Evolutionary conservation across 2,329 filamentous ascomycete species (phyloP).

Genomic region (Cladosporium austrohemisphaericum): DNA sequence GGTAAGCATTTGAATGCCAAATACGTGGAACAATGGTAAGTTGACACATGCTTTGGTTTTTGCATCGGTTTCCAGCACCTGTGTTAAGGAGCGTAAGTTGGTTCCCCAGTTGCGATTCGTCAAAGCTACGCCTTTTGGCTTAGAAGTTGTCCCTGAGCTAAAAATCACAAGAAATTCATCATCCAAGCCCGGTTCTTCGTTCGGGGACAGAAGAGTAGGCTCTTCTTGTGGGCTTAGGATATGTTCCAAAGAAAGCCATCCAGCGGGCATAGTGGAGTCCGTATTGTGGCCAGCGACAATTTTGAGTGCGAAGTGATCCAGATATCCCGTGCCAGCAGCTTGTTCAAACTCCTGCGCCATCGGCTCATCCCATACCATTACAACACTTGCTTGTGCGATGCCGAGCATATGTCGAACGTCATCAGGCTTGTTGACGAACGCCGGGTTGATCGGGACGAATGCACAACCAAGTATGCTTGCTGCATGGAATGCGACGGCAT

Average conservation of each 20-base stretch:
- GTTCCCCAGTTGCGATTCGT: neutral
- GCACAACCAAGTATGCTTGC: neutral
- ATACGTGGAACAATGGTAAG: neutral
- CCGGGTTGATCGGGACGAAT: slow-evolving; percentile 11
- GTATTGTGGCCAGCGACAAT: too few species aligned
- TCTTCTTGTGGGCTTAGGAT: too few species aligned
- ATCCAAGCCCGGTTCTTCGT: neutral
- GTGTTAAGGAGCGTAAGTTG: neutral
- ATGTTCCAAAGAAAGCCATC: too few species aligned
- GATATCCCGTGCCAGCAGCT: neutral
- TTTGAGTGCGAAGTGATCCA: too few species aligned
- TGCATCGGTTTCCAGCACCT: neutral
- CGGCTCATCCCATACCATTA: slow-evolving; percentile 5
- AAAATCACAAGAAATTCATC: slow-evolving; percentile 24
- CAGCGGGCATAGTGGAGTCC: too few species aligned
- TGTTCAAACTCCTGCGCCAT: slow-evolving; percentile 1
- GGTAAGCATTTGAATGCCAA: neutral
- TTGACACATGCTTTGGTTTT: neutral
- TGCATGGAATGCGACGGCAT: neutral
- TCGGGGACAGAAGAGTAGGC: too few species aligned
- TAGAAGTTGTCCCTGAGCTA: slow-evolving; percentile 39
- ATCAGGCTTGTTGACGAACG: neutral
- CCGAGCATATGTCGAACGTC: slow-evolving; percentile 11
- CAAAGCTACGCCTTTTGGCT: slow-evolving; percentile 30
- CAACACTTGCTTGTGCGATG: neutral